A percentile compares a stretch with the other conserved stretches of the same genome.
Evolutionary conservation across 495 filamentous ascomycete species (phyloP).

Genomic region (Cairneyella variabilis): DNA sequence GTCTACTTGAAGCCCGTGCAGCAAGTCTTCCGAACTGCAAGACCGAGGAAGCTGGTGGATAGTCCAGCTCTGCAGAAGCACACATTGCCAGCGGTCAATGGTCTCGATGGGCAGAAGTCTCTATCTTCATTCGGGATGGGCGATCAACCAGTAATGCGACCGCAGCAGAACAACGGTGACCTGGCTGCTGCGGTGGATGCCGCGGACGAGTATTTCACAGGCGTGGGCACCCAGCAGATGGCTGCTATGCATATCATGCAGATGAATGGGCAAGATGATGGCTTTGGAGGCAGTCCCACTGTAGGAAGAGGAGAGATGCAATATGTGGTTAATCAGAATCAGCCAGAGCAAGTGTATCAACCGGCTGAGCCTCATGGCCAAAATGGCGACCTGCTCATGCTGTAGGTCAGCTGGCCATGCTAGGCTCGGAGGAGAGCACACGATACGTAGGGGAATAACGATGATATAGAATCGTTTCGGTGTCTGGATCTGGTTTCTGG

Average conservation of each 20-base stretch:
- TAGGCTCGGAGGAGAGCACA: too few species aligned
- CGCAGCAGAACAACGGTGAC: slow-evolving; percentile 30
- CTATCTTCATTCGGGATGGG: slow-evolving; percentile 49
- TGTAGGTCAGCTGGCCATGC: too few species aligned
- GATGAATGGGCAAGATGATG: slow-evolving; percentile 45
- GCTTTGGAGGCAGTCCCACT: slow-evolving; percentile 37
- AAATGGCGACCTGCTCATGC: slow-evolving; percentile 55
- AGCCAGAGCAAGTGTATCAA: slow-evolving; percentile 55
- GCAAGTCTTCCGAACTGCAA: slow-evolving; percentile 91
- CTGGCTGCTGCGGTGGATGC: slow-evolving; percentile 71
- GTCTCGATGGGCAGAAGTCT: slow-evolving; percentile 46
- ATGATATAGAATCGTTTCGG: too few species aligned
- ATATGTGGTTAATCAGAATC: slow-evolving; percentile 68
- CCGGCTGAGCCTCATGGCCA: slow-evolving; percentile 43
- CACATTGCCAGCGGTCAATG: slow-evolving; percentile 43
- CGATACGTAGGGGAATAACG: too few species aligned
- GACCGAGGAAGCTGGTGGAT: slow-evolving; percentile 70
- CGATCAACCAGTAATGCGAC: slow-evolving; percentile 34
- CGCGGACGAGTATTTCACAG: slow-evolving; percentile 82
- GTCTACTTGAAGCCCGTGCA: slow-evolving; percentile 98
- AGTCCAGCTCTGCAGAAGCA: slow-evolving; percentile 80
- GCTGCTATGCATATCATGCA: slow-evolving; percentile 63
- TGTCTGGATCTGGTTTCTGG: too few species aligned
- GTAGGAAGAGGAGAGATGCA: slow-evolving; percentile 28
- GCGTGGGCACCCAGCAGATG: slow-evolving; percentile 67